Evolutionary conservation across 768 basidiomycete species (phyloP), one percentile per base, ranked within the genome.

Genomic region (Russula virescens): DNA sequence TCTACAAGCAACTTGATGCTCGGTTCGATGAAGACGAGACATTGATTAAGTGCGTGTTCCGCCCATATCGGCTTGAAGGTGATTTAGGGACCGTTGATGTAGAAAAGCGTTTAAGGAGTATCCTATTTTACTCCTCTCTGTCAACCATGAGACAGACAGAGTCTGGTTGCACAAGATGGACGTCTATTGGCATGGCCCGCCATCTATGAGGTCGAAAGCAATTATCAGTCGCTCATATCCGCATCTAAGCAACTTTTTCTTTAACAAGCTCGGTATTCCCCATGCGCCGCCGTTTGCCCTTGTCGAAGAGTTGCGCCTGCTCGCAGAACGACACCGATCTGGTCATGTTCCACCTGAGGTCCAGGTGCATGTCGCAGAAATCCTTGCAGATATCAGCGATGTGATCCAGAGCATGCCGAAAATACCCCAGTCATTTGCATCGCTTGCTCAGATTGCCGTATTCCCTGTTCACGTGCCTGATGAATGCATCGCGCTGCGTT

Each of bases 1-100:
- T 64, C 13, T 71, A 71, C 52, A 62, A 45, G 38, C 69, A 70
- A 18, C 60, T 71, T 1, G 63, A 70, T 43, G 63, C 68, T n/a
- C 60, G 69, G n/a, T 70, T 70, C n/a, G 42, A 65, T 2, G 70
- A 71, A 13, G 67, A 64, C 21, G 65, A 69, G 18, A 21, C 47
- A 3, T 35, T 31, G 21, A 70, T 71, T 51, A 66, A 58, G 70
- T 71, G 50, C 19, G 69, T 40, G 3, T 43, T 40, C 26, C 5
- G 19, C 13, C 40, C 13, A 16, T 1, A 9, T 51, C 16, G 19
- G 13, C 14, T 40, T 31, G 2, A 19, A 34, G 14, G n/a, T 16
- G 2, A 40, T 23, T 48, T 42, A 28, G n/a, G n/a, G n/a, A 4
- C 8, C 38, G 21, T 13, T 0, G 50, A 16, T 16, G 5, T 23